Base-by-base conservation (phyloP, 2,329 filamentous ascomycete genomes). In the Monilinia laxa region DNA sequence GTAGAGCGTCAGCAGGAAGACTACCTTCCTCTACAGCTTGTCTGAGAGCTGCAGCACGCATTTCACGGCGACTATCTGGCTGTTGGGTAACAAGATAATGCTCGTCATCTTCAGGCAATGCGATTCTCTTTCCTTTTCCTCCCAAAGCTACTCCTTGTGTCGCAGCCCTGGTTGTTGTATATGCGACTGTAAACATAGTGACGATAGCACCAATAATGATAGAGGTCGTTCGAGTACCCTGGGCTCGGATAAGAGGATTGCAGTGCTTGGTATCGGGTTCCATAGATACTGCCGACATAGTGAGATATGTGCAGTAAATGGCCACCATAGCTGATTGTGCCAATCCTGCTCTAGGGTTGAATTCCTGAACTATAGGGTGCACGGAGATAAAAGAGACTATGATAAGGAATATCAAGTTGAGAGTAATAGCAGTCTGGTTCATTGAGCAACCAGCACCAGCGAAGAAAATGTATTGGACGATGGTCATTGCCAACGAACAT, bases 311-410 rank as follows among this genome's bases (percentile, higher is more conserved):
- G 85, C 95, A 99, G 83, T 99, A 99, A 67, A 97, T 87, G 23
- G 93, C 92, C 55, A 99, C 95, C 86, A 98, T 97, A 69, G 95
- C 94, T 53, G 93, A 93, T 77, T 99, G 95, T n/a, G 95, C 95
- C 68, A 99, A 84, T 59, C 95, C 95, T 53, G 95, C 95, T 76
- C 94, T 93, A 58, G 93, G 88, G 78, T 99, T 99, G 77, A 89
- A 89, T 75, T 93, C 92, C 78, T 99, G 95, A 18, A 99, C 87
- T 1, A 85, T 86, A 1, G 95, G 93, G 76, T 98, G 93, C 69
- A 99, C 89, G 0, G 94, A 97, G 42, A 97, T 84, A 71, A 88
- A 83, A 0, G 93, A 96, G 69, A 96, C 88, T 68, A 86, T 82
- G 60, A 98, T 78, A 81, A 96, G 89, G 62, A 97, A 82, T 47